Percentiles rank a stretch among this genome's conserved stretches.
Evolutionary conservation across 106 monocot genomes (phyloP).

Genomic region (Allium cepa): DNA sequence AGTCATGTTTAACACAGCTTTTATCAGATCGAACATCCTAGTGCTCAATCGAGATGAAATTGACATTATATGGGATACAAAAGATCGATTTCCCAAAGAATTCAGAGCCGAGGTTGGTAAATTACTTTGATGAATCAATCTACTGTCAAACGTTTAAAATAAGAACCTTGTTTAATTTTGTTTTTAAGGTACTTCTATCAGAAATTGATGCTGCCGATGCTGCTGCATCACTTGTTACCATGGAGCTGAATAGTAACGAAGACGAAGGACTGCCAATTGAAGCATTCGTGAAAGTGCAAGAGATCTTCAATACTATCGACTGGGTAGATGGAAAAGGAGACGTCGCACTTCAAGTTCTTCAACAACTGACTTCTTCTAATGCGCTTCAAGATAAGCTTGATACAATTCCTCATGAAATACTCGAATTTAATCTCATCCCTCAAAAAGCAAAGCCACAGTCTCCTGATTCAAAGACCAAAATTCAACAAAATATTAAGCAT

Average conservation of each 20-base stretch:
- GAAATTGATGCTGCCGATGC: constrained; percentile 73
- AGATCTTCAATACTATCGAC: constrained; percentile 72
- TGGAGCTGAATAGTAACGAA: constrained; percentile 37
- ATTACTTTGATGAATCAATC: no score
- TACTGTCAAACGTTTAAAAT: no score
- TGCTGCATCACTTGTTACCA: constrained; percentile 16
- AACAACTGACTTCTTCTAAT: constrained; percentile 33
- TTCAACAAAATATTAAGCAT: constrained; percentile 15
- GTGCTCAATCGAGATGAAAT: constrained; percentile 91
- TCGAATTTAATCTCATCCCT: constrained; percentile 11
- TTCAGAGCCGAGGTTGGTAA: constrained; percentile 83
- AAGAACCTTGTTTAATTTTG: constrained; percentile 8
- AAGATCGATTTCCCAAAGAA: constrained; percentile 72
- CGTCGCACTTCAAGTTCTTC: constrained; percentile 35
- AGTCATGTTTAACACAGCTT: constrained; percentile 96
- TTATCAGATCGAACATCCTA: constrained; percentile 93
- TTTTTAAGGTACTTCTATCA: constrained; percentile 72
- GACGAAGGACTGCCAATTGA: constrained; percentile 84
- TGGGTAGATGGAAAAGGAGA: constrained; percentile 64
- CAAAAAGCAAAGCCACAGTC: constrained; percentile 11
- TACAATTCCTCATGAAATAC: constrained; percentile 18
- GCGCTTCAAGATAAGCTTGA: constrained; percentile 20
- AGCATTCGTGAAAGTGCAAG: constrained; percentile 82
- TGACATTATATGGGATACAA: constrained; percentile 88
- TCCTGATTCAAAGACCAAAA: constrained; percentile 15